Base-by-base conservation (phyloP, 1,139 yeast species). In the Pichia sp. region DNA sequence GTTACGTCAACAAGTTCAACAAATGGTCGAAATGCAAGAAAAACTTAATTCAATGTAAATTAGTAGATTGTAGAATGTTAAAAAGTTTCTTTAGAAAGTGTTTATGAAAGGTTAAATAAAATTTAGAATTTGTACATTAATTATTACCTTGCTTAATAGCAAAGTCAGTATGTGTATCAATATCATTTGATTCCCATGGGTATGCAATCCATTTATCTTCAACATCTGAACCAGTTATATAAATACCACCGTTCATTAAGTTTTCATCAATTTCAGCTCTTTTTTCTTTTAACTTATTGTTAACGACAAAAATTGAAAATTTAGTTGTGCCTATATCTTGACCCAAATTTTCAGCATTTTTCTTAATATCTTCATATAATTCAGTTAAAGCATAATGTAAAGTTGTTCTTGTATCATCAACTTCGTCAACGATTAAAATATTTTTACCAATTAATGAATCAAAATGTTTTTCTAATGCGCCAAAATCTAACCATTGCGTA, bases 1-100 rank as follows among this genome's bases (percentile, higher is more conserved):
- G 72, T 80, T 90, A 65, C 77, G 81, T 56, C 77, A 79, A 56
- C 99, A 93, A 67, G 93, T 90, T 34, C 95, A 88, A 66, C 95
- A 90, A 62, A 75, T 91, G 78, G 83, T 87, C 44, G 87, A 80
- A 53, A 71, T 85, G 69, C 85, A 81, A 58, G 80, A 73, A 36
- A 56, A 54, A n/a, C 50, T 61, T 14, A 53, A 52, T 45, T 47
- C 43, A 36, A 22, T 50, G 27, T n/a, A 27, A 27, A 27, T 1
- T 16, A 27, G 6, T 27, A 41, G 10, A 16, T 8, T 39, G 29
- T 39, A 22, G 13, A 8, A 25, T 39, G 36, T 25, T 25, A 14
- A 10, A 18, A 8, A n/a, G 22, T 34, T 13, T 34, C 13, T 34
- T 22, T 34, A 34, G 39, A 34, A 34, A 34, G 38, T 34, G n/a